phyloP scores from a whole-genome alignment of 164 flowering plant species.

The Nymphaea colorata region DNA sequence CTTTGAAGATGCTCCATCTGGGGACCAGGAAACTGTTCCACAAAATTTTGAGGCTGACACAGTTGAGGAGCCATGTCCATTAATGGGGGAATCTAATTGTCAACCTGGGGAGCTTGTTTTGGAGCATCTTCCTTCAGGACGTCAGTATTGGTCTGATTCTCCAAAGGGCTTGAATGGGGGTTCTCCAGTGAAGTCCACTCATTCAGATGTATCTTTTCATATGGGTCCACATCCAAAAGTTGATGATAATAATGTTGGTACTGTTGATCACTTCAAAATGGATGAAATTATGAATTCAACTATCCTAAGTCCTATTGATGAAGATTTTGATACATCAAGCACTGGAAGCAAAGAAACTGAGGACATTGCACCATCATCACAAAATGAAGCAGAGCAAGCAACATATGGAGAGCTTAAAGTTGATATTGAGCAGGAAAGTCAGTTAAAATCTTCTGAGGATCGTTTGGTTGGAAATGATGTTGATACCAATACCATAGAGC shows the following conservation, averaged over 20 bases:
- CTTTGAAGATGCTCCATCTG: constrained; percentile 14
- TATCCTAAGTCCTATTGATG: constrained; percentile 6
- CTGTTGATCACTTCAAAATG: constrained; percentile 7
- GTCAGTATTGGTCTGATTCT: constrained; percentile 67
- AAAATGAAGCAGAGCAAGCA: not conserved
- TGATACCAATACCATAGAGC: constrained; percentile 1
- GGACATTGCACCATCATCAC: not conserved
- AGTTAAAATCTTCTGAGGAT: not conserved
- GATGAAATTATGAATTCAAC: constrained; percentile 8
- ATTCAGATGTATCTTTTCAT: constrained; percentile 22
- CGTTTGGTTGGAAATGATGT: constrained; percentile 1
- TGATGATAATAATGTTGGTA: constrained; percentile 1
- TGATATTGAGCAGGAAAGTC: not conserved
- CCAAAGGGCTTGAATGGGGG: constrained; percentile 32
- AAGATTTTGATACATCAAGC: constrained; percentile 1
- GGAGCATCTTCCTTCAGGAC: constrained; percentile 71
- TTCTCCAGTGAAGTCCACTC: constrained; percentile 33
- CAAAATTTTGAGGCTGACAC: constrained; percentile 14
- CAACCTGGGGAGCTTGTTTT: constrained; percentile 19
- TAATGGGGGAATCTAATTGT: constrained; percentile 13
- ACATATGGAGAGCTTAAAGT: constrained; percentile 2
- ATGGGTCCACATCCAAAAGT: constrained; percentile 4
- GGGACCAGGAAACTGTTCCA: constrained; percentile 11
- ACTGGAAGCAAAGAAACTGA: not conserved
- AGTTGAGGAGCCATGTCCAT: constrained; percentile 22